Evolutionary conservation across 345 rosid genomes (phyloP), one percentile per base, ranked within the genome.

Genomic region (Kernera saxatilis): DNA sequence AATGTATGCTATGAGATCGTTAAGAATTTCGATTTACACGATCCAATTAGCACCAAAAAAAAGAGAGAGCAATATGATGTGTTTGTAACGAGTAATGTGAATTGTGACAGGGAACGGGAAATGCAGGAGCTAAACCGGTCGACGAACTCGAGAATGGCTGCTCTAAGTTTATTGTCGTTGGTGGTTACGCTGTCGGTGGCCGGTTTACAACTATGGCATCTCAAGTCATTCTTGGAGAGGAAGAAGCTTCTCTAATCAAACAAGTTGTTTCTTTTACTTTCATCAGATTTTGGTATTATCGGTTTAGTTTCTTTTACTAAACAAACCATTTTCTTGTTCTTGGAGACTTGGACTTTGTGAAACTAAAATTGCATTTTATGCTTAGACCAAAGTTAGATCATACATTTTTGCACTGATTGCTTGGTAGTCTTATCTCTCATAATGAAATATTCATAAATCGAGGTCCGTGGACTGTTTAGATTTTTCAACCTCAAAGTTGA

Each of bases 141-240:
- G 18, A 94, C 99, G 1, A 94, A 85, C 77, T 53, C 88, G 11
- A 89, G 65, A 69, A 89, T 94, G 97, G 91, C 85, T 3, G 70
- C 78, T 84, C 62, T 94, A 27, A 84, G 95, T 66, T 51, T 85
- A 15, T 80, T 94, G 49, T 91, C 96, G 0, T 84, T 94, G 35
- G 26, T 79, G 49, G 79, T 91, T 37, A 81, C 91, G 70, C 54
- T 91, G 43, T 82, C 93, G 0, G 96, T 91, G n/a, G 96, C 93
- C 0, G 92, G 91, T 26, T 22, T 94, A 79, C 99, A 94, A 59
- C 72, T 91, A 14, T 89, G 97, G 96, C 99, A 94, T 72, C 81
- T 94, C 79, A 91, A 91, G 87, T 79, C 85, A 17, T 94, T 91
- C 84, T 91, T 91, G 59, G 80, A 88, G 81, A 91, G 92, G 72